Base-by-base conservation (phyloP, 352 stramenopile species). In the Phytophthora constricta region DNA sequence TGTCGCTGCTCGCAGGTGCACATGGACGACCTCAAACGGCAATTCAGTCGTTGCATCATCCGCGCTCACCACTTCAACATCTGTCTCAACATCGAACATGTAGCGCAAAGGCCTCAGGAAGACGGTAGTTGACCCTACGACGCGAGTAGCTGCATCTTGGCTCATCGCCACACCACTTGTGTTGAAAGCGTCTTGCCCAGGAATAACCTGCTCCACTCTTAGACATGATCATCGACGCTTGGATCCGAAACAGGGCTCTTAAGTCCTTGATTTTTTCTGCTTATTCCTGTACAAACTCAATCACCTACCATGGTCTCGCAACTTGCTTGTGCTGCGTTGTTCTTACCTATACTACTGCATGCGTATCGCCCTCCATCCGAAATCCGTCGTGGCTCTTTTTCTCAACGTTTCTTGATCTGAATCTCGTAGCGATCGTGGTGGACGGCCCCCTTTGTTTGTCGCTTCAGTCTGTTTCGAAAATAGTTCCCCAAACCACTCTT, bases 41-140 rank as follows among this genome's bases (percentile, higher is more conserved):
- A 87, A 49, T 5, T 10, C 2, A 5, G 10, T 4, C 25, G 47
- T 25, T 1, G 28, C 43, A 16, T 60, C 62, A 0, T 67, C 67
- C 58, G 67, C 57, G 11, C 19, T 14, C n/a, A 66, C 42, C 5
- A 87, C 43, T 9, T 59, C 59, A 37, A 86, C 60, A 7, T 77
- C 56, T 1, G 68, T 74, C 58, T 90, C 78, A 4, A 91, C 72
- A 52, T 89, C 82, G 28, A 91, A 87, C 55, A 90, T 64, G 42
- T 79, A 89, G 14, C 82, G 80, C 39, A 91, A 62, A 17, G 82
- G 82, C 4, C 80, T 74, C 16, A 87, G 63, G 34, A 86, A 84
- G 22, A 91, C 64, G 37, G 66, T 70, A 0, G 73, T 72, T 0
- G 58, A 72, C n/a, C 76, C 80, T 0, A 87, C 43, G 41, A 86